Evolutionary conservation across 495 filamentous ascomycete species (phyloP).

Genomic region (Tuber melanosporum): DNA sequence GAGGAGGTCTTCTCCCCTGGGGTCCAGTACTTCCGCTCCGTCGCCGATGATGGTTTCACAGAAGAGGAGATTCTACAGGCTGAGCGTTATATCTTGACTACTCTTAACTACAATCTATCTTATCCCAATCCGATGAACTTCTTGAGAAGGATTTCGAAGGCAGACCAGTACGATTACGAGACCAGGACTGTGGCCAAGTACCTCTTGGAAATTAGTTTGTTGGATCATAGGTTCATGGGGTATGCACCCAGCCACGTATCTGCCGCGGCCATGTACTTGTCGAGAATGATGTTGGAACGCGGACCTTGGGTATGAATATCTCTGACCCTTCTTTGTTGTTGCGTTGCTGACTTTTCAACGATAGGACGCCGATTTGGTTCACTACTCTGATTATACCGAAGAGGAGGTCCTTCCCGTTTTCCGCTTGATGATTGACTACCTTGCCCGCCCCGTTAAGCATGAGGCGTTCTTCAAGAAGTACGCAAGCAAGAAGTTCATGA

Average conservation of each 20-base stretch:
- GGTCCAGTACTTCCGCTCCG: slow-evolving; percentile 90
- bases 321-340: not conserved
- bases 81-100: slow-evolving; percentile 82
- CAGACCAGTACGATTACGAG: slow-evolving; percentile 95
- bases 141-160: slow-evolving; percentile 93
- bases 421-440: slow-evolving; percentile 89
- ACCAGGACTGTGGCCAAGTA: slow-evolving; percentile 96
- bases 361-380: slow-evolving; percentile 77
- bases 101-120: slow-evolving; percentile 93
- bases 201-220: slow-evolving; percentile 91
- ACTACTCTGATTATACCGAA: slow-evolving; percentile 90
- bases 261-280: slow-evolving; percentile 89
- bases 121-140: slow-evolving; percentile 99
- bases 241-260: slow-evolving; percentile 82
- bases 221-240: slow-evolving; percentile 86
- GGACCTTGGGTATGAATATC: slow-evolving; percentile 72
- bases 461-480: slow-evolving; percentile 99
- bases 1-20: slow-evolving; percentile 96
- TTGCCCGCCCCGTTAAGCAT: slow-evolving; percentile 77
- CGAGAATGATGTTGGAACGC: slow-evolving; percentile 78
- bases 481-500: slow-evolving; percentile 95
- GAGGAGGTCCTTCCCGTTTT: slow-evolving; percentile 89
- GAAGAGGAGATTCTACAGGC: slow-evolving; percentile 95
- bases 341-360: slow-evolving; percentile 36
- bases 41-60: slow-evolving; percentile 94